Evolutionary conservation across 148 eudicot species (phyloP).

Genomic region (Persicaria tinctoria): DNA sequence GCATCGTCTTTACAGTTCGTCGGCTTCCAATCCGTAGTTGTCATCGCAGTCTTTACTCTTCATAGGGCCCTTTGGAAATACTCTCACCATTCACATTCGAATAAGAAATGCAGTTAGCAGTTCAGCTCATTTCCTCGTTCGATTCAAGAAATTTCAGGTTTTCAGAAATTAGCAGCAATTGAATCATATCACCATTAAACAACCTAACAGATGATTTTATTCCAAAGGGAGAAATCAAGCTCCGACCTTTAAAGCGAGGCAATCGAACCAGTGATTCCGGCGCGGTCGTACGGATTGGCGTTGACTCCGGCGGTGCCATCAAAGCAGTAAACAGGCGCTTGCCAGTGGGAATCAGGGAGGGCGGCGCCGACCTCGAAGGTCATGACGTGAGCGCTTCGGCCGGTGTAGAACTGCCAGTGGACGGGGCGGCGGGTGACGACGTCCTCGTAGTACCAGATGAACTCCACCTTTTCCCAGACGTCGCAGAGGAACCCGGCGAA

Average conservation of each 20-base stretch:
- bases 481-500: conserved; percentile 48
- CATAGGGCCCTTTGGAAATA: not conserved
- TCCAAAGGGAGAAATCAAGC: not conserved
- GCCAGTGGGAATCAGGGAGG: conserved; percentile 55
- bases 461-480: conserved; percentile 58
- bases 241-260: not conserved
- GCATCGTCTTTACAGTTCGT: not conserved
- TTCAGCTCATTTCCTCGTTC: not conserved
- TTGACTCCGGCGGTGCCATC: conserved; percentile 15
- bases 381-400: conserved; percentile 54
- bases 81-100: not conserved
- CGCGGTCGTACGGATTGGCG: not conserved
- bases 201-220: not conserved
- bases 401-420: conserved; percentile 51
- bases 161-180: too few species aligned
- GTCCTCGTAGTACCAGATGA: conserved; percentile 58
- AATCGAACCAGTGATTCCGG: not conserved
- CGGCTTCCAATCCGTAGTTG: too few species aligned
- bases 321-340: conserved; percentile 53
- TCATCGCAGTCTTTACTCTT: not conserved
- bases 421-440: conserved; percentile 52
- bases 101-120: not conserved
- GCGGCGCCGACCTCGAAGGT: conserved; percentile 63
- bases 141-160: too few species aligned
- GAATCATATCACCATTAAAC: not conserved